phyloP scores from a whole-genome alignment of 2,329 filamentous ascomycete species.

The Gremmenia infestans region DNA sequence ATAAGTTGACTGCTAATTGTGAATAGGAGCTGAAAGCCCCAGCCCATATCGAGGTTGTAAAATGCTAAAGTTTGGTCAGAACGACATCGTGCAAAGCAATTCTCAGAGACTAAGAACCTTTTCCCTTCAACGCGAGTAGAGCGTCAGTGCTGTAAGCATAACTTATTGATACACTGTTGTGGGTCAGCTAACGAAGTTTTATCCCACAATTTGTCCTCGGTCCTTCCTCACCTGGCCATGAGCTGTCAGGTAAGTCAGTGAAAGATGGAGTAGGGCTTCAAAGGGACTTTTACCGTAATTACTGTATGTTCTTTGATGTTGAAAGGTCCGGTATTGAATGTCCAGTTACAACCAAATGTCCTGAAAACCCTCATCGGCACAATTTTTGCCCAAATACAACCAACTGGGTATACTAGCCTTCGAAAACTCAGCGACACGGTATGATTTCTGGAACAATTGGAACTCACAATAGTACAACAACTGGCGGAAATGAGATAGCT shows the following conservation, averaged over 20 bases:
- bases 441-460: not conserved
- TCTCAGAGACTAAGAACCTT: constrained; percentile 5
- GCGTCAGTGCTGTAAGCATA: constrained; percentile 66
- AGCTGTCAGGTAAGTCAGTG: constrained; percentile 3
- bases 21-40: constrained; percentile 55
- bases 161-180: constrained; percentile 27
- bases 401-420: constrained; percentile 16
- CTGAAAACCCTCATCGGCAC: constrained; percentile 23
- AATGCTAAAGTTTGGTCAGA: constrained; percentile 49
- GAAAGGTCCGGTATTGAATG: constrained; percentile 61
- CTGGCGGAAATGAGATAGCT: constrained; percentile 12
- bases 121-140: constrained; percentile 56
- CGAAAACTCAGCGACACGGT: constrained; percentile 4
- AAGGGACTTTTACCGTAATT: constrained; percentile 46
- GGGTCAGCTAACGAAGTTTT: not conserved
- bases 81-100: not conserved
- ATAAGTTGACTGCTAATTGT: constrained; percentile 57
- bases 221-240: constrained; percentile 15
- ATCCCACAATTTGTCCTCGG: not conserved
- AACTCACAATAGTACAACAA: constrained; percentile 46
- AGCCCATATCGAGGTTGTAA: constrained; percentile 56
- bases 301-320: constrained; percentile 65
- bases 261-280: constrained; percentile 31
- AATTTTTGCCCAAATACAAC: constrained; percentile 38
- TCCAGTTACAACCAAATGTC: constrained; percentile 49